Percentiles rank a stretch among this genome's conserved stretches.
Conservation (phyloP, 2,329 filamentous ascomycete genomes). For the Aschersonia sp. region DNA sequence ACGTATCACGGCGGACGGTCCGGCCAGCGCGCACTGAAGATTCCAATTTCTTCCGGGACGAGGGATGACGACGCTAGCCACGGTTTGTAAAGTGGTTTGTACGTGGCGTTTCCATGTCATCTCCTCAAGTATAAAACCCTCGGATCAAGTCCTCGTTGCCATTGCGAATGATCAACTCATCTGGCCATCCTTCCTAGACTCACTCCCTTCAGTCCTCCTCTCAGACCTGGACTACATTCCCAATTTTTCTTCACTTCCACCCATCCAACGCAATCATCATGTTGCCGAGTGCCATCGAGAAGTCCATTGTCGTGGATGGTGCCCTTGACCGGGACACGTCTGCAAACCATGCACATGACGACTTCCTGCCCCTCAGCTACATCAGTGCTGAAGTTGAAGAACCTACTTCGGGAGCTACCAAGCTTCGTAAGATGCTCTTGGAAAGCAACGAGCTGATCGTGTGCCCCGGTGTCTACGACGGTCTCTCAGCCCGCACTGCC, state of each 20-base stretch:
- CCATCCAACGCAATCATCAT: not conserved
- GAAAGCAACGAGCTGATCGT: slow-evolving; percentile 32
- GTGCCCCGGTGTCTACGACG: slow-evolving; percentile 55
- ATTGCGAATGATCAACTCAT: not conserved
- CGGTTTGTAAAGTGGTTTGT: not conserved
- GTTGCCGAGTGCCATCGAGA: slow-evolving; percentile 4
- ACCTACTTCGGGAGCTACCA: slow-evolving; percentile 14
- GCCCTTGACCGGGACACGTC: slow-evolving; percentile 3
- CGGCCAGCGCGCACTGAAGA: not conserved
- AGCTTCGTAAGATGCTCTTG: slow-evolving; percentile 25
- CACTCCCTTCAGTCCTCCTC: too few relatives aligned
- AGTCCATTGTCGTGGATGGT: slow-evolving; percentile 1
- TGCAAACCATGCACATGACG: not conserved
- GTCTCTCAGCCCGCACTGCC: slow-evolving; percentile 49
- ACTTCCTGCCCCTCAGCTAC: slow-evolving; percentile 4
- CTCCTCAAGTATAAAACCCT: not conserved
- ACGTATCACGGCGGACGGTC: not conserved
- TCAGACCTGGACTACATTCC: not conserved
- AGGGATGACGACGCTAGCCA: not conserved
- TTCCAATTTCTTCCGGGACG: not conserved
- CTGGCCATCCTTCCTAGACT: too few relatives aligned
- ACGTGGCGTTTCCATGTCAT: not conserved
- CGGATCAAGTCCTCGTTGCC: not conserved
- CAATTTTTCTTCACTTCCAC: not conserved
- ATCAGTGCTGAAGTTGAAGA: slow-evolving; percentile 4